phyloP scores from a whole-genome alignment of 345 rosid genomes.

The Psidium guajava region DNA sequence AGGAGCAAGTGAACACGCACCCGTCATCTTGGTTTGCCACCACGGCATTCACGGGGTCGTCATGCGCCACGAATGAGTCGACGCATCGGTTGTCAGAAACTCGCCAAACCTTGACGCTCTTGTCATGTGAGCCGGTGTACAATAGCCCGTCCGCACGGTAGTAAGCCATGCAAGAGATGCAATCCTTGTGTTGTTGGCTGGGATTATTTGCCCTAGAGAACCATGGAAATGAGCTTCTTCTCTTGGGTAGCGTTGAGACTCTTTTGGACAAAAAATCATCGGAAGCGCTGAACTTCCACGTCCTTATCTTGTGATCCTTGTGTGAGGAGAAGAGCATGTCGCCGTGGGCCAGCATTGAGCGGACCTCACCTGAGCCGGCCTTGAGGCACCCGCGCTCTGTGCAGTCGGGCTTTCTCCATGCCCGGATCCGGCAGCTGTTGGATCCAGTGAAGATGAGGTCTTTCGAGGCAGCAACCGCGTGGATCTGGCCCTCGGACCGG shows the following conservation, averaged over 20 bases:
- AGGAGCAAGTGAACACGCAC: conserved; percentile 40
- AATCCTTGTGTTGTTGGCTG: conserved; percentile 22
- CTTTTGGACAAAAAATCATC: conserved; percentile 21
- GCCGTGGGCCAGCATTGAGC: conserved; percentile 22
- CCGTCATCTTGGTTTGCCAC: conserved; percentile 47
- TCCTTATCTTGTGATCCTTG: conserved; percentile 24
- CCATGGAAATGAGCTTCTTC: conserved; percentile 6
- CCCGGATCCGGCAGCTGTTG: conserved; percentile 26
- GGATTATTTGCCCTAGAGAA: conserved; percentile 7
- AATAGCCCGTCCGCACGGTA: conserved; percentile 32
- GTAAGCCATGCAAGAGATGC: conserved; percentile 42
- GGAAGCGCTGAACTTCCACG: conserved; percentile 25
- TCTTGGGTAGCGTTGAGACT: conserved; percentile 17
- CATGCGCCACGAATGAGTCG: conserved; percentile 42
- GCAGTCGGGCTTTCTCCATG: conserved; percentile 38
- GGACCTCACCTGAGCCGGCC: conserved; percentile 22
- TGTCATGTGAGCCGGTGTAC: conserved; percentile 29
- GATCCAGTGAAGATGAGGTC: conserved; percentile 41
- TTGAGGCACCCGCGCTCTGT: conserved; percentile 25
- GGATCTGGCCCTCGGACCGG: conserved; percentile 34
- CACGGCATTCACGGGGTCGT: conserved; percentile 24
- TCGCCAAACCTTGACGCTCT: conserved; percentile 38
- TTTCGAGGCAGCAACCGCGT: conserved; percentile 30
- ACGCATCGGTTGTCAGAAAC: conserved; percentile 25
- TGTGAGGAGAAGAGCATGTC: conserved; percentile 41